Base-by-base conservation (phyloP, 495 filamentous ascomycete genomes). In the Neurospora africana region DNA sequence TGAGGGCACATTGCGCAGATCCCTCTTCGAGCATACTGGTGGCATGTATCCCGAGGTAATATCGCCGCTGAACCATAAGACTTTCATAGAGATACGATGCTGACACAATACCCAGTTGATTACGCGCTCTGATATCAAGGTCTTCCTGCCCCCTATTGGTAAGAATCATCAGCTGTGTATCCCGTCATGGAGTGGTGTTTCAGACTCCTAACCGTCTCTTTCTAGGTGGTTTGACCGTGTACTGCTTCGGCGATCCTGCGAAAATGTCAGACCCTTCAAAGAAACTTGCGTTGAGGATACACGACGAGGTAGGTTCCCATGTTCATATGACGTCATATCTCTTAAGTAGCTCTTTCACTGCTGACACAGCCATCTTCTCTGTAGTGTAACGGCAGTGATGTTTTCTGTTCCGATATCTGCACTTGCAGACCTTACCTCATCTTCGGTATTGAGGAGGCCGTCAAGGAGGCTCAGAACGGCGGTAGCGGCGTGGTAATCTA, bases 341-440 rank as follows among this genome's bases (percentile, higher is more conserved):
- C 53, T 21, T 69, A 41, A 43, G 15, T 35, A 72, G 70, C 69
- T 71, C 39, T 69, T 69, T 36, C 69, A 67, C 53, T 53, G 68
- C 65, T 76, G 69, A 73, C 69, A 38, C 71, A 40, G 35, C 37
- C 36, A 61, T 23, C 27, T 15, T 65, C 13, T 70, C 68, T 58
- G 37, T 67, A 88, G 86, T 94, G 94, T 84, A 98, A 98, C 80
- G 95, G 95, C 71, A 94, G 91, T 81, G 95, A 99, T 85, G 95
- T 99, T 70, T 99, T 99, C 81, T 94, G 97, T 72, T 97, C 93
- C 40, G 95, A 99, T 81, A 99, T 99, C 80, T 99, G 95, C 83
- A 99, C 95, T 36, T 98, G 95, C 82, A 89, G 95, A 58, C 95
- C 95, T 39, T 99, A 99, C 78, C 89, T 99, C 71, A 95, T 97